Evolutionary conservation across 1,139 yeast genomes (phyloP).

Genomic region (Yarrowia galli): DNA sequence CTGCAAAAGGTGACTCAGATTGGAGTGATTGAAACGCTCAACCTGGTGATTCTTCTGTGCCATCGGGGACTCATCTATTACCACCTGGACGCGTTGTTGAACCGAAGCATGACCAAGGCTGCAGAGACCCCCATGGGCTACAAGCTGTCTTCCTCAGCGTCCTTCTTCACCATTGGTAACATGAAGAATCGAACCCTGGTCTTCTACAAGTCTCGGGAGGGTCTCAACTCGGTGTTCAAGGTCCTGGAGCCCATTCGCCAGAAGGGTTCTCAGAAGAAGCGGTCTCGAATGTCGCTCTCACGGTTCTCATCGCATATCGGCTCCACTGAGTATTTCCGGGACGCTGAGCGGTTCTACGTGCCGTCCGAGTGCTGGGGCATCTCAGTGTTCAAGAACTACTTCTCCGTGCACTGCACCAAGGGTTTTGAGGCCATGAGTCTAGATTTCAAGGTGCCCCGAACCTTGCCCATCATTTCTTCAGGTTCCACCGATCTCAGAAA

Average conservation of each 20-base stretch:
- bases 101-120: conserved; percentile 43
- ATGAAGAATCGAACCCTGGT: conserved; percentile 67
- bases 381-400: conserved; percentile 55
- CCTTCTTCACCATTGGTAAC: conserved; percentile 67
- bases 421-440: conserved; percentile 74
- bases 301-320: conserved; percentile 43
- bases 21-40: conserved; percentile 63
- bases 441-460: conserved; percentile 62
- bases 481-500: conserved; percentile 44
- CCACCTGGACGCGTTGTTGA: conserved; percentile 56
- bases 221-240: conserved; percentile 48
- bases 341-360: conserved; percentile 49
- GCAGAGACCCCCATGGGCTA: conserved; percentile 44
- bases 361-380: conserved; percentile 50
- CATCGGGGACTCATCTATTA: conserved; percentile 68
- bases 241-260: conserved; percentile 59
- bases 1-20: conserved; percentile 65
- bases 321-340: conserved; percentile 52
- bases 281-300: conserved; percentile 47
- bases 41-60: conserved; percentile 65
- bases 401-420: conserved; percentile 69
- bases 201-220: conserved; percentile 52
- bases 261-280: conserved; percentile 51
- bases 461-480: conserved; percentile 41
- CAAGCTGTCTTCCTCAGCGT: conserved; percentile 51